A percentile compares a stretch with the other conserved stretches of the same genome.
These are phyloP conservation scores for Coprinopsis marcescibilis DNA, from an alignment of 768 basidiomycete species.

Conservation along the genomic window DNA sequence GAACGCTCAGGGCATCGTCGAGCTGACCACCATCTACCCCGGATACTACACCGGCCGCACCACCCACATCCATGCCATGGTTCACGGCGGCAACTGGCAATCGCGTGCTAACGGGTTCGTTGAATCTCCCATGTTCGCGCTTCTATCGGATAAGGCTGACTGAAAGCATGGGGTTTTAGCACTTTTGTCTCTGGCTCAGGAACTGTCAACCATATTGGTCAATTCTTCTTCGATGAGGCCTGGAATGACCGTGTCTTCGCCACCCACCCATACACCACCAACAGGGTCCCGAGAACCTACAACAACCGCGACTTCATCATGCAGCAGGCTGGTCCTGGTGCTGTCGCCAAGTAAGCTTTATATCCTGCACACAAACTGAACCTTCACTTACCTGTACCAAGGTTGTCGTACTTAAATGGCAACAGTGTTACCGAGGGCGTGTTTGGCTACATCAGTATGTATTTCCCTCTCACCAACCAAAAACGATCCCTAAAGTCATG, in stretches of 20 bases:
- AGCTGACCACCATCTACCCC: conserved; percentile 26
- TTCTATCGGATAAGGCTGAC: background rate
- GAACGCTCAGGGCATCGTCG: conserved; percentile 24
- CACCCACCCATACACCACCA: conserved; percentile 22
- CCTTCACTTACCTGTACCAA: no score
- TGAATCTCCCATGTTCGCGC: background rate
- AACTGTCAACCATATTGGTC: conserved; percentile 27
- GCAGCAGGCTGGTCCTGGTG: conserved; percentile 21
- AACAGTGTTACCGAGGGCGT: background rate
- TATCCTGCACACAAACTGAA: no score
- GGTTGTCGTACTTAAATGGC: conserved; percentile 4
- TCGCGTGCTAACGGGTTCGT: conserved; percentile 15
- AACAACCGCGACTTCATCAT: conserved; percentile 28
- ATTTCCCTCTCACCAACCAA: background rate
- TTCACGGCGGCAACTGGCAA: conserved; percentile 20
- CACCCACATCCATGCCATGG: conserved; percentile 28
- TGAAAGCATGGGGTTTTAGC: conserved; percentile 7
- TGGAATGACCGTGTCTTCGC: conserved; percentile 24
- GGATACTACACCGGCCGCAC: conserved; percentile 29
- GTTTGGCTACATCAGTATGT: conserved; percentile 11
- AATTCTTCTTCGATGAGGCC: conserved; percentile 30
- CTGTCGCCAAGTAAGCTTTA: conserved; percentile 21
- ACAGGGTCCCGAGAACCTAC: conserved; percentile 20
- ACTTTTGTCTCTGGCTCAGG: conserved; percentile 25
- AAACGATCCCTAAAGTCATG: background rate